Evolutionary conservation across 768 basidiomycete genomes (phyloP).

Genomic region (Mycena rebaudengoi): DNA sequence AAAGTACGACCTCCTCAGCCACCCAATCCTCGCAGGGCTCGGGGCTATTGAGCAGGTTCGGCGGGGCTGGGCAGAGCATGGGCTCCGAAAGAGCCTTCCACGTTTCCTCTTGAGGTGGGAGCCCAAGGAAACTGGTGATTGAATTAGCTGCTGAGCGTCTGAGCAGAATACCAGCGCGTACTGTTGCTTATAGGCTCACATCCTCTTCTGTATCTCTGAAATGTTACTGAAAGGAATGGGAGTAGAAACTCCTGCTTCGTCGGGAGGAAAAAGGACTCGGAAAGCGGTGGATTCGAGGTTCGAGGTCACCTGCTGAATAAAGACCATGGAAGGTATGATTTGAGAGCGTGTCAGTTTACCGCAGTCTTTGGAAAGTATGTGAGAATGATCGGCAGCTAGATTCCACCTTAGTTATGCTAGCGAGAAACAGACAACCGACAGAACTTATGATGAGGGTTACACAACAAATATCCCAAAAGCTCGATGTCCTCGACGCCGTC

Average conservation of each 20-base stretch:
- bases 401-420: not conserved
- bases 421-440: not conserved
- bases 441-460: not conserved
- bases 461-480: not conserved
- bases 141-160: no score
- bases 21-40: not conserved
- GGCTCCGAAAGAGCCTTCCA: not conserved
- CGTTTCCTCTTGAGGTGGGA: not conserved
- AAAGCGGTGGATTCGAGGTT: not conserved
- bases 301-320: not conserved
- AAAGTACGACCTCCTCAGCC: not conserved
- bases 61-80: not conserved
- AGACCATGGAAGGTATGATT: not conserved
- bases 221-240: not conserved
- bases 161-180: not conserved
- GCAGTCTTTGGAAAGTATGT: not conserved
- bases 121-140: not conserved
- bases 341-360: not conserved
- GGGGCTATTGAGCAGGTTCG: not conserved
- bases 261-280: not conserved
- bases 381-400: not conserved
- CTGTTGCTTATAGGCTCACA: not conserved
- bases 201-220: not conserved
- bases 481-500: not conserved
- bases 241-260: not conserved